Evolutionary conservation across 2,329 filamentous ascomycete genomes (phyloP), one percentile per base, ranked within the genome.

Genomic region (Calonectria henricotiae): DNA sequence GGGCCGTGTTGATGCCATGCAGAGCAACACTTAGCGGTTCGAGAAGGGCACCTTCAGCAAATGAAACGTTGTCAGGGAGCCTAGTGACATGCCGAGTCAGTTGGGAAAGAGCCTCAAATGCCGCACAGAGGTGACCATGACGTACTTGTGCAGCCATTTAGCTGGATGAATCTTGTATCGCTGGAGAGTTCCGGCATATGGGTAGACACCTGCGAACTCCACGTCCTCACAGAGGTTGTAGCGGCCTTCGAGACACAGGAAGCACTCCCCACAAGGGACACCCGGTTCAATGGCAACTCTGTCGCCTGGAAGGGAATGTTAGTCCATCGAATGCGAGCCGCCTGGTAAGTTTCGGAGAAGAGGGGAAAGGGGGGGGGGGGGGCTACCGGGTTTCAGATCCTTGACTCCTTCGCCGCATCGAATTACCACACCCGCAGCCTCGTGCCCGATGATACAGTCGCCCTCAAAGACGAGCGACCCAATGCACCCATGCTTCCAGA

Each of bases 211-310:
- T 0, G 88, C 83, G 74, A 92, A 92, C 55, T 85, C 82, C 4
- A 92, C 89, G 62, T 89, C 85, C 71, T 90, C 86, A 76, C 90
- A 92, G 6, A 91, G 86, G 74, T 92, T 92, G 74, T 91, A 91
- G 12, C 89, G 87, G 3, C 90, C 90, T 30, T 86, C 86, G 61
- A 80, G 80, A 76, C 90, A 92, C 20, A 89, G 83, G 74, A 88
- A 90, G 77, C 90, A 92, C 39, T 83, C 79, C 12, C 85, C 85
- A 75, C 91, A 93, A 0, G 91, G 89, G 1, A 92, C 88, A 23
- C 90, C 90, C 0, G 90, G 90, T 75, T 93, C 91, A 17, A 93
- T 81, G 4, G 91, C 91, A 11, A 93, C 90, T 62, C 90, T 84
- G 76, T 93, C 91, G 12, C 90, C 89, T 82, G 49, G n/a, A 20